phyloP scores from a whole-genome alignment of 768 basidiomycete species.

The Hebeloma cylindrosporum region DNA sequence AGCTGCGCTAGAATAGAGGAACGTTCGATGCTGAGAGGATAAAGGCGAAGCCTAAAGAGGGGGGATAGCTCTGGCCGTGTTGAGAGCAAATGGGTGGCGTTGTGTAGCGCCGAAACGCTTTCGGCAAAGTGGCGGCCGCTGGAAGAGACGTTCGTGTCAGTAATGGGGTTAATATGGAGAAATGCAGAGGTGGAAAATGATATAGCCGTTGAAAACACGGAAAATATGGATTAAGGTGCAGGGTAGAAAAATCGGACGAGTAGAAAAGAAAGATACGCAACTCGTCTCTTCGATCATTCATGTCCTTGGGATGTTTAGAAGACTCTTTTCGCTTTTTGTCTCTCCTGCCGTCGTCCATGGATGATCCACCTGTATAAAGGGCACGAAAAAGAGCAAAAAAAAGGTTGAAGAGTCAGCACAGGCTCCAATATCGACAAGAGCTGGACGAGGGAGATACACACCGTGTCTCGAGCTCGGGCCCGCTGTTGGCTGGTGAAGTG shows the following conservation, averaged over 20 bases:
- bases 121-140: conserved; percentile 66
- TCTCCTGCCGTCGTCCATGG: conserved; percentile 47
- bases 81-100: conserved; percentile 58
- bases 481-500: conserved; percentile 2
- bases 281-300: conserved; percentile 77
- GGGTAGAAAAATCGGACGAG: conserved; percentile 8
- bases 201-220: no score
- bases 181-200: background rate
- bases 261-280: conserved; percentile 35
- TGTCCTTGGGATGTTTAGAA: conserved; percentile 70
- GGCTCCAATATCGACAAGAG: background rate
- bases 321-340: conserved; percentile 71
- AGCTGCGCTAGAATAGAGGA: conserved; percentile 70
- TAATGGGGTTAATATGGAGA: conserved; percentile 1
- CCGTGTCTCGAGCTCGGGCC: conserved; percentile 17
- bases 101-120: conserved; percentile 59
- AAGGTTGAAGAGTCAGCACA: conserved; percentile 10
- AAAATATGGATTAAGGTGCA: conserved; percentile 4
- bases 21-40: conserved; percentile 74
- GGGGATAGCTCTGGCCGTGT: conserved; percentile 66
- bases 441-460: background rate
- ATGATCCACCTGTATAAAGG: conserved; percentile 6
- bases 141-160: conserved; percentile 11
- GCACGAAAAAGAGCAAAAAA: conserved; percentile 10
- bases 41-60: conserved; percentile 68